Conservation (phyloP, 768 basidiomycete species). For the Pleurotus platypus region DNA sequence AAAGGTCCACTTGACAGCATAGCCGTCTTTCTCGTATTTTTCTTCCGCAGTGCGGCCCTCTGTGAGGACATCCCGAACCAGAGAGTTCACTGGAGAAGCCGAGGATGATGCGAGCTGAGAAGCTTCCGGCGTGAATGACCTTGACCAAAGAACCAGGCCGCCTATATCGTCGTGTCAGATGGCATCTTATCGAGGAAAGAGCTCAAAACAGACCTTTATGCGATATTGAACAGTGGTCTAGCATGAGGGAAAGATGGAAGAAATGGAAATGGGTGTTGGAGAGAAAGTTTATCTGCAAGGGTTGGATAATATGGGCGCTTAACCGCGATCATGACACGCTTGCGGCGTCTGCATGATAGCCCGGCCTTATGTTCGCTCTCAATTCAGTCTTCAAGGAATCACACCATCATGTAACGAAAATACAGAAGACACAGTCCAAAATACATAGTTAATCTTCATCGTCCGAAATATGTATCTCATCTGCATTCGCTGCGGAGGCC, state of each 20-base stretch:
- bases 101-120: slow-evolving; percentile 64
- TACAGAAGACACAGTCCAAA: too few species aligned
- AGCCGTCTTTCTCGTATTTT: slow-evolving; percentile 91
- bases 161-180: slow-evolving; percentile 39
- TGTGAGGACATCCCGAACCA: slow-evolving; percentile 88
- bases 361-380: too few species aligned
- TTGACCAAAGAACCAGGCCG: slow-evolving; percentile 91
- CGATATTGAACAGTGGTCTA: slow-evolving; percentile 94
- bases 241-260: slow-evolving; percentile 44
- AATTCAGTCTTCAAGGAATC: too few species aligned
- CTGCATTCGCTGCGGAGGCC: slow-evolving; percentile 50
- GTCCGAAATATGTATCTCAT: slow-evolving; percentile 88
- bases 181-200: too few species aligned
- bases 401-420: too few species aligned
- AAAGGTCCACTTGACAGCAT: slow-evolving; percentile 91
- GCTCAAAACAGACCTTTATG: slow-evolving; percentile 65
- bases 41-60: slow-evolving; percentile 82
- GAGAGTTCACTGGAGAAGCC: slow-evolving; percentile 81
- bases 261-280: too few species aligned
- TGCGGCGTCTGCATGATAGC: too few species aligned
- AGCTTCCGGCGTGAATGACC: slow-evolving; percentile 89
- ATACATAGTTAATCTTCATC: slow-evolving; percentile 52
- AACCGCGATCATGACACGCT: too few species aligned
- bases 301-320: too few species aligned
- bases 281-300: too few species aligned